These are phyloP conservation scores for Ophiocordyceps australis DNA, from an alignment of 2,329 filamentous ascomycete species.

Conservation along the genomic window DNA sequence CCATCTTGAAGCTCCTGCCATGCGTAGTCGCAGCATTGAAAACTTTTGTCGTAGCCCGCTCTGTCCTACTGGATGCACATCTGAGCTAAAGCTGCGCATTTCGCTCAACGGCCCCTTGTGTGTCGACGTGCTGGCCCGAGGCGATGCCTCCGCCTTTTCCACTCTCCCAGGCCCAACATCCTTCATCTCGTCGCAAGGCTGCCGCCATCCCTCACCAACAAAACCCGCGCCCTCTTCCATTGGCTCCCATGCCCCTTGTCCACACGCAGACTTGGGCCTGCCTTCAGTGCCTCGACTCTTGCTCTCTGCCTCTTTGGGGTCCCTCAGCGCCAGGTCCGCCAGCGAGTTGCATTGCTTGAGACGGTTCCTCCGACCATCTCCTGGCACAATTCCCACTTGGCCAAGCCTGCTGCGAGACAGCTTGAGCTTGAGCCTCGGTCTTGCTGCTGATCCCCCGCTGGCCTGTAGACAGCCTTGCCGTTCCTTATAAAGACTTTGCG, in stretches of 20 bases:
- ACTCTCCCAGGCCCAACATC: too few relatives aligned
- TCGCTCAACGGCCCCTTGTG: slow-evolving; percentile 3
- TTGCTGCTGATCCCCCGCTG: slow-evolving; percentile 5
- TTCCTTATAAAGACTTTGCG: not conserved
- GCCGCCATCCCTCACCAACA: too few relatives aligned
- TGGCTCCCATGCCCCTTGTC: slow-evolving; percentile 2
- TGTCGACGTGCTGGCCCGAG: slow-evolving; percentile 2
- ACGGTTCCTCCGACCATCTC: slow-evolving; percentile 6
- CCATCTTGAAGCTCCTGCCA: slow-evolving; percentile 3
- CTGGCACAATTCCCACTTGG: slow-evolving; percentile 3
- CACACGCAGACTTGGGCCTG: not conserved
- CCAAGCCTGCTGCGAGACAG: slow-evolving; percentile 12
- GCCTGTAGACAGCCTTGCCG: slow-evolving; percentile 1
- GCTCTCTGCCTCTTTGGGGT: slow-evolving; percentile 1
- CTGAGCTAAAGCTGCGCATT: slow-evolving; percentile 3
- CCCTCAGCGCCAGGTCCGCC: slow-evolving; percentile 8
- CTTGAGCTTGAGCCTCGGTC: slow-evolving; percentile 14
- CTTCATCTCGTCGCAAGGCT: too few relatives aligned
- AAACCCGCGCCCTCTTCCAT: too few relatives aligned
- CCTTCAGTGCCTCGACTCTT: not conserved
- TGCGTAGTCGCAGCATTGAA: slow-evolving; percentile 11
- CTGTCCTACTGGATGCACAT: slow-evolving; percentile 1
- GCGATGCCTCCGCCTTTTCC: slow-evolving; percentile 3
- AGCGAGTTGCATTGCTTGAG: slow-evolving; percentile 14
- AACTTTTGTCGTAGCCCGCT: slow-evolving; percentile 10